These are phyloP conservation scores for Marasmius sp. DNA, from an alignment of 1,284 basidiomycete species.

Conservation along the genomic window DNA sequence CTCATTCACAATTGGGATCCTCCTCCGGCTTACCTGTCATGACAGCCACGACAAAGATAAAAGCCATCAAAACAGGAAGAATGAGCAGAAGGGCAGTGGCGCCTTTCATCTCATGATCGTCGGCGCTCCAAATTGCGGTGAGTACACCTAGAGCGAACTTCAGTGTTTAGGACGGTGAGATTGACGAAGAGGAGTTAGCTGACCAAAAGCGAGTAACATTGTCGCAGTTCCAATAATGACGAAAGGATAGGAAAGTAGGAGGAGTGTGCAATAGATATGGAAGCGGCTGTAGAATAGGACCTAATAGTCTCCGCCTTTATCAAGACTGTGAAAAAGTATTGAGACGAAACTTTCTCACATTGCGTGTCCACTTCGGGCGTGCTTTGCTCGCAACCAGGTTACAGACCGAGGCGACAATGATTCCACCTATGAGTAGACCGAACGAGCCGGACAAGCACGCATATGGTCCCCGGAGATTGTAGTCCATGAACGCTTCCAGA, in stretches of 20 bases:
- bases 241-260: conserved; percentile 1
- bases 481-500: conserved; percentile 1
- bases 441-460: neutral
- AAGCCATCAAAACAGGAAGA: no score
- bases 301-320: neutral
- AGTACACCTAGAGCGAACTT: neutral
- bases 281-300: neutral
- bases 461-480: conserved; percentile 6
- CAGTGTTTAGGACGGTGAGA: neutral
- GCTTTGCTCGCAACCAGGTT: neutral
- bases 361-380: neutral
- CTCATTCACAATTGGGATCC: no score
- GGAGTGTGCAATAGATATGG: neutral
- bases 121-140: neutral
- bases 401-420: neutral
- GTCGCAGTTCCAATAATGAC: conserved; percentile 13
- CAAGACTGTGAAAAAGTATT: neutral
- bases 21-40: no score
- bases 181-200: neutral
- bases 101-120: neutral
- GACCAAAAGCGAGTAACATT: conserved; percentile 6
- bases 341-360: neutral
- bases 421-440: neutral
- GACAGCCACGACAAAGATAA: no score
- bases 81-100: no score